Conservation (phyloP, 257 asterid genomes). For the Voacanga thouarsii region DNA sequence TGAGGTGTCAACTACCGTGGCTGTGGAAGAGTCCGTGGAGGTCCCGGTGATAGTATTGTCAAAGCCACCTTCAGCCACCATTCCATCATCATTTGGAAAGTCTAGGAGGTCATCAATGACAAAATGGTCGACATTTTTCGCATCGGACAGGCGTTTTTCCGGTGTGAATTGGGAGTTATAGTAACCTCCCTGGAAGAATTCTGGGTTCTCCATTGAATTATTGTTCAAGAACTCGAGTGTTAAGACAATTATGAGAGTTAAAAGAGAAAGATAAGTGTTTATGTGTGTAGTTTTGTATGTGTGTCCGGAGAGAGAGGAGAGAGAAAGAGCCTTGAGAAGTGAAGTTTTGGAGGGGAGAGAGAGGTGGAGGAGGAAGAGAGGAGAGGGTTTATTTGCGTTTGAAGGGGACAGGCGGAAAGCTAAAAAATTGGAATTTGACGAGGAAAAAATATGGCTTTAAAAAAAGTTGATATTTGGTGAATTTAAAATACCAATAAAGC, state of each 20-base stretch:
- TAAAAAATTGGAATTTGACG: slow-evolving; percentile 63
- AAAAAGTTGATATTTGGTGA: slow-evolving; percentile 25
- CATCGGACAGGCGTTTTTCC: slow-evolving; percentile 40
- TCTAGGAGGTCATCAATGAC: slow-evolving; percentile 74
- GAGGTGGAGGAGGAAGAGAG: slow-evolving; percentile 32
- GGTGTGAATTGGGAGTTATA: slow-evolving; percentile 34
- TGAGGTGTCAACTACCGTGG: slow-evolving; percentile 36
- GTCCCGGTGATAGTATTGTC: slow-evolving; percentile 27
- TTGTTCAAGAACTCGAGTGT: not conserved
- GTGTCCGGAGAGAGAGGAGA: slow-evolving; percentile 21
- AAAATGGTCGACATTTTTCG: slow-evolving; percentile 52
- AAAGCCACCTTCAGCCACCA: slow-evolving; percentile 24
- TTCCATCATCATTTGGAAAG: slow-evolving; percentile 61
- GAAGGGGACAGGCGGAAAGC: slow-evolving; percentile 48
- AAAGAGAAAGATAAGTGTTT: slow-evolving; percentile 14
- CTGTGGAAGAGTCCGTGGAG: slow-evolving; percentile 42
- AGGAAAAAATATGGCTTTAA: slow-evolving; percentile 62
- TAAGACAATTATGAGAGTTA: not conserved
- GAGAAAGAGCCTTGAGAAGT: slow-evolving; percentile 28
- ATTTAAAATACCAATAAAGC: slow-evolving; percentile 21
- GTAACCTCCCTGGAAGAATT: slow-evolving; percentile 44
- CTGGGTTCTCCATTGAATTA: slow-evolving; percentile 53
- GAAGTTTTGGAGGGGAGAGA: slow-evolving; percentile 39
- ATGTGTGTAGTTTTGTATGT: slow-evolving; percentile 12
- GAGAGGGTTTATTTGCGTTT: slow-evolving; percentile 68